Base-by-base conservation (phyloP, 2,329 filamentous ascomycete genomes). In the Aureobasidium sp. region DNA sequence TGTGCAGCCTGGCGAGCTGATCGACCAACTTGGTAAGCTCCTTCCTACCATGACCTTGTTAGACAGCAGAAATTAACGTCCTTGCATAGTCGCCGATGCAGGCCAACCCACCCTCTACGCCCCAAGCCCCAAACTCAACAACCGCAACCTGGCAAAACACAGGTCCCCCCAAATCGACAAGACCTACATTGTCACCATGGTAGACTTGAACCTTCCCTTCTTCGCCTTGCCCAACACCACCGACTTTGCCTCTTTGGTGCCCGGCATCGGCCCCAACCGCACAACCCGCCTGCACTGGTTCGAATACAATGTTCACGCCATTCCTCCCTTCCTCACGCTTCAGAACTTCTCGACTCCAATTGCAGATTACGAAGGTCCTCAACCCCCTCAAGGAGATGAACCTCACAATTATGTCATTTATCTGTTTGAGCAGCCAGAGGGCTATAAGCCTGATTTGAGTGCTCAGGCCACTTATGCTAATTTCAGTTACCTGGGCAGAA, bases 261-360 rank as follows among this genome's bases (percentile, higher is more conserved):
- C 63, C 16, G 69, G 69, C 34, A 55, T 71, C 5, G 62, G 63
- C 6, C 34, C 62, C 25, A 66, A 69, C 63, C 67, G 68, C 27
- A 70, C 69, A 2, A 71, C 70, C 1, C 66, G 69, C 5, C 66
- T 71, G 6, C 70, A 72, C 63, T 72, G 68, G 69, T 66, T 67
- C 45, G 69, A 70, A 57, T 65, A 66, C 10, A 64, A 67, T 44
- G 68, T 69, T 16, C 63, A 60, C 55, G 8, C 45, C 39, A 2
- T 37, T 2, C 6, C 41, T 21, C 25, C 55, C 15, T 63, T 65
- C 42, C 67, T 63, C 10, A 59, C 39, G 1, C 64, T 69, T 8
- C 30, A 65, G 5, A 66, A 64, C 45, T 59, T 54, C 50, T 65
- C 63, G 16, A 25, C 60, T 2, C 60, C 69, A 0, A 36, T 69